Base-by-base conservation (phyloP, 2,329 filamentous ascomycete species). In the Chalara sp. region DNA sequence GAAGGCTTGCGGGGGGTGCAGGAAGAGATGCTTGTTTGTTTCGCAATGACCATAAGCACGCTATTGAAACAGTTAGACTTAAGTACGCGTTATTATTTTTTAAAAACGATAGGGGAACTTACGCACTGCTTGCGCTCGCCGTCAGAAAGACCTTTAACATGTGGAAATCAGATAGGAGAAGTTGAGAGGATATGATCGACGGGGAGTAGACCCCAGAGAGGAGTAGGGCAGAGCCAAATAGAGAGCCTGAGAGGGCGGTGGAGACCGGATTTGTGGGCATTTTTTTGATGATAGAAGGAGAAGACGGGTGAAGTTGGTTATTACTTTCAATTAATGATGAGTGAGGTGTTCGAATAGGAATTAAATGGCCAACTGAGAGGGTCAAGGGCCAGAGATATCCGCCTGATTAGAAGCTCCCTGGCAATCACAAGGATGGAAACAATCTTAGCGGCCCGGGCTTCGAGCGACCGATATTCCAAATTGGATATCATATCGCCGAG, bases 121-220 rank as follows among this genome's bases (percentile, higher is more conserved):
- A 82, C 78, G 76, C 75, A 66, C 78, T 83, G 58, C 72, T 73
- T 31, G 77, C 81, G 2, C 79, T 78, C 4, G 81, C 83, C 2
- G 77, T 73, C 4, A 85, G 66, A 58, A 86, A 85, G 13, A 75
- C 73, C 63, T 83, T 75, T 30, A 82, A 62, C 81, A 86, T 85
- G 60, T 82, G 79, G 67, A 76, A 84, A 61, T 83, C 75, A 44
- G 73, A 67, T 44, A 83, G 69, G 32, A 69, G 72, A 65, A 86
- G 73, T 67, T 86, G 83, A 6, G 71, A 67, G 52, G 78, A 64
- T 58, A 86, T 80, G 48, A 82, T 71, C 0, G 73, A 68, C 0
- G 82, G 81, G 32, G 76, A 69, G 58, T 76, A 76, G 49, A 85
- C 78, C 43, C 80, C 81, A 3, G 81, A 73, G 1, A 73, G 74